Conservation (phyloP, 192 early-diverging fungal genomes). For the Coemansia sp. region DNA sequence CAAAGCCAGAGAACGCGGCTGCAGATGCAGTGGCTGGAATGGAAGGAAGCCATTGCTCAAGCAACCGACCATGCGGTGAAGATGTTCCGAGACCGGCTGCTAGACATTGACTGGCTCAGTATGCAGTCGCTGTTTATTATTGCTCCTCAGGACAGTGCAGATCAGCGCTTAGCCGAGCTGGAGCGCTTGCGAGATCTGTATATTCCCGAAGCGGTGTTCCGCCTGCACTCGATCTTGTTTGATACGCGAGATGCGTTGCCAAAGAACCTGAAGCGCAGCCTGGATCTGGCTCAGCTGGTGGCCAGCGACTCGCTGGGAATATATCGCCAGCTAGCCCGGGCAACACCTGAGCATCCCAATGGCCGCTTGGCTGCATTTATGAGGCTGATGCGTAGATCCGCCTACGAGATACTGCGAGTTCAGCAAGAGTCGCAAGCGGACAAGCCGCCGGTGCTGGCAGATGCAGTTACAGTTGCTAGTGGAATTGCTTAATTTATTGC, state of each 20-base stretch:
- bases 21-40: constrained; percentile 40
- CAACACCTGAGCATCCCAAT: constrained; percentile 34
- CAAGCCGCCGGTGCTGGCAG: constrained; percentile 32
- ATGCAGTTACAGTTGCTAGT: constrained; percentile 10
- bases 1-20: constrained; percentile 3
- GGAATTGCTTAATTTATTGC: constrained; percentile 8
- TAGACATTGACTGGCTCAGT: constrained; percentile 43
- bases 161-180: constrained; percentile 41
- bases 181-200: constrained; percentile 54
- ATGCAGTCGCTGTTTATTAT: constrained; percentile 20
- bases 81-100: constrained; percentile 36
- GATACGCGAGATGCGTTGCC: constrained; percentile 58
- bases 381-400: constrained; percentile 53
- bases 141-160: background rate
- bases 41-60: constrained; percentile 19
- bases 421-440: constrained; percentile 38
- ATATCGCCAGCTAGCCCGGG: constrained; percentile 51
- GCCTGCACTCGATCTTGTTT: constrained; percentile 66
- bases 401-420: constrained; percentile 42
- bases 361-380: constrained; percentile 53
- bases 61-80: constrained; percentile 21
- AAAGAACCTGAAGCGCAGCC: constrained; percentile 54
- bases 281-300: constrained; percentile 58
- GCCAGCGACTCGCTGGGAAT: constrained; percentile 52
- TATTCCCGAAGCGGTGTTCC: constrained; percentile 66